These are phyloP conservation scores for Podaxis sp. DNA, from an alignment of 768 basidiomycete species.

Conservation along the genomic window DNA sequence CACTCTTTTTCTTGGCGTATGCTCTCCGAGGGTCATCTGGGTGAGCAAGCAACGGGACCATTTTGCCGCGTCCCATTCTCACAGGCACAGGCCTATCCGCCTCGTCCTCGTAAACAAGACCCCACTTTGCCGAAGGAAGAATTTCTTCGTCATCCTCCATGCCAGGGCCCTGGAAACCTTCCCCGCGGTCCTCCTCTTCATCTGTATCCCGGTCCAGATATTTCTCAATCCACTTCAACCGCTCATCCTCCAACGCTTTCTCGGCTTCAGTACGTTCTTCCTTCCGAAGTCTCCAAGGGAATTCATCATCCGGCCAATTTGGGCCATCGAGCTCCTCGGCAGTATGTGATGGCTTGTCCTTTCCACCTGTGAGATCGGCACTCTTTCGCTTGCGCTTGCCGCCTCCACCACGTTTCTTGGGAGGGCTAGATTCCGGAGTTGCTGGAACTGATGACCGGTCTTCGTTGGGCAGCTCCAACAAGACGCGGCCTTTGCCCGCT, in stretches of 20 bases:
- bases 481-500: slow-evolving; percentile 64
- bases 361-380: slow-evolving; percentile 26
- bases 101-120: slow-evolving; percentile 24
- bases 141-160: slow-evolving; percentile 22
- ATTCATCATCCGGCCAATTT: slow-evolving; percentile 76
- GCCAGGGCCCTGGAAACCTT: slow-evolving; percentile 12
- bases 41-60: slow-evolving; percentile 48
- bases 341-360: slow-evolving; percentile 24
- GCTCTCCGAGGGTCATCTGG: slow-evolving; percentile 23
- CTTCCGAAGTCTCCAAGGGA: slow-evolving; percentile 71
- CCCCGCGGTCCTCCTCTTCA: slow-evolving; percentile 42
- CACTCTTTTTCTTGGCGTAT: slow-evolving; percentile 22
- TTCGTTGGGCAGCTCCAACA: slow-evolving; percentile 54
- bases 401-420: slow-evolving; percentile 32
- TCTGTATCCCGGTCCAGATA: slow-evolving; percentile 76
- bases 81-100: slow-evolving; percentile 23
- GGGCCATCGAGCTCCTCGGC: slow-evolving; percentile 37
- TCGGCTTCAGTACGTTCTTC: slow-evolving; percentile 48
- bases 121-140: slow-evolving; percentile 25
- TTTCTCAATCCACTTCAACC: slow-evolving; percentile 59
- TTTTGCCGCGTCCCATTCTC: slow-evolving; percentile 53
- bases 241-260: slow-evolving; percentile 54
- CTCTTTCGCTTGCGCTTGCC: slow-evolving; percentile 47
- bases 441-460: slow-evolving; percentile 23
- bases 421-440: slow-evolving; percentile 24